A percentile compares a stretch with the other conserved stretches of the same genome.
Evolutionary conservation across 2,329 filamentous ascomycete species (phyloP).

Genomic region (Penicillium sp.): DNA sequence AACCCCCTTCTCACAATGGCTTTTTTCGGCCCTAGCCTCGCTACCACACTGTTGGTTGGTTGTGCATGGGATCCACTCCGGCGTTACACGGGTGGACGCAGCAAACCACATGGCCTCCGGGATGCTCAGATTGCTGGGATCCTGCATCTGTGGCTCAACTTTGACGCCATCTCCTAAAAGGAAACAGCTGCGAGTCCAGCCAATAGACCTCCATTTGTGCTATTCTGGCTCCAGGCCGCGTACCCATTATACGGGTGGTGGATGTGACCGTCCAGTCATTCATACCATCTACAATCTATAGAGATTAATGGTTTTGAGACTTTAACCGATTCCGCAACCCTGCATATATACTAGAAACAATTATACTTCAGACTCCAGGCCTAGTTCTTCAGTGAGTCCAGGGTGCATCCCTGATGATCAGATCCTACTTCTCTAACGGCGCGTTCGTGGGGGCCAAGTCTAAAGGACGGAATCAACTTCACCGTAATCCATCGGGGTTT

Average conservation of each 20-base stretch:
- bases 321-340: background rate
- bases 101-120: slow-evolving; percentile 3
- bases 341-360: background rate
- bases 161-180: background rate
- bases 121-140: background rate
- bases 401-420: background rate
- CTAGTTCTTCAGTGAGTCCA: background rate
- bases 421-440: slow-evolving; percentile 14
- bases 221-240: background rate
- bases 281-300: background rate
- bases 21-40: slow-evolving; percentile 4
- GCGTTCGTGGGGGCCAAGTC: slow-evolving; percentile 20
- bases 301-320: background rate
- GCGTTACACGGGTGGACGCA: slow-evolving; percentile 2
- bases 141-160: slow-evolving; percentile 3
- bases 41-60: slow-evolving; percentile 3
- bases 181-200: background rate
- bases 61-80: background rate
- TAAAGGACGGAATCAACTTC: background rate
- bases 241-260: background rate
- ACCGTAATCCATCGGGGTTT: slow-evolving; percentile 1
- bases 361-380: background rate
- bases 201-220: background rate
- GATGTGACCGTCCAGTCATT: background rate
- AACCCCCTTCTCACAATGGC: slow-evolving; percentile 1